These are phyloP conservation scores for Hibiscus mutabilis DNA, from an alignment of 345 rosid genomes.

Conservation along the genomic window DNA sequence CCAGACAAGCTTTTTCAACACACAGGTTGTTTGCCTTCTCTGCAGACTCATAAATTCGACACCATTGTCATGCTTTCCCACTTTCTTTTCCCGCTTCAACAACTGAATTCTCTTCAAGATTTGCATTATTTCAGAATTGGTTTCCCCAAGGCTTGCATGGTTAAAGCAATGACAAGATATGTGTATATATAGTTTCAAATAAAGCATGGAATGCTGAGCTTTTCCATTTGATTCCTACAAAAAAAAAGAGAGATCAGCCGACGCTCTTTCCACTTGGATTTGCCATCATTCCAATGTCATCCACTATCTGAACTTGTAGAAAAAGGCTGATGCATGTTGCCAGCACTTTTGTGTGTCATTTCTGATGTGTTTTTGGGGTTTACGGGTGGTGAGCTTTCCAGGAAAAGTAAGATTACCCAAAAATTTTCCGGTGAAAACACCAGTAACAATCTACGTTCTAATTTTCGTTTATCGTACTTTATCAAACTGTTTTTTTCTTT, in stretches of 20 bases:
- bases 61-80: conserved; percentile 15
- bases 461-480: too few relatives aligned
- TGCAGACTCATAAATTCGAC: neutral
- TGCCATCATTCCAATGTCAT: conserved; percentile 10
- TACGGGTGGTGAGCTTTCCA: neutral
- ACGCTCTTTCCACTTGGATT: neutral
- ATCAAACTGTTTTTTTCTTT: too few relatives aligned
- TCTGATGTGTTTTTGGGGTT: neutral
- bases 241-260: neutral
- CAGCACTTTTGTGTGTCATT: neutral
- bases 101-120: conserved; percentile 26
- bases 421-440: too few relatives aligned
- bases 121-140: conserved; percentile 21
- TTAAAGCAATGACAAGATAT: neutral
- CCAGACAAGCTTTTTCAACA: conserved; percentile 26
- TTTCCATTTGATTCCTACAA: neutral
- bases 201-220: neutral
- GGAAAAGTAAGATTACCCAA: neutral
- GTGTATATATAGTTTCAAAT: neutral
- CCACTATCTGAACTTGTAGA: neutral
- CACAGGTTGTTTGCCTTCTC: neutral
- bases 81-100: conserved; percentile 14
- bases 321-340: neutral
- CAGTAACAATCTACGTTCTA: too few relatives aligned
- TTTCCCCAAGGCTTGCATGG: neutral